Evolutionary conservation across 768 basidiomycete species (phyloP).

Genomic region (Amanita pseudoporphyria): DNA sequence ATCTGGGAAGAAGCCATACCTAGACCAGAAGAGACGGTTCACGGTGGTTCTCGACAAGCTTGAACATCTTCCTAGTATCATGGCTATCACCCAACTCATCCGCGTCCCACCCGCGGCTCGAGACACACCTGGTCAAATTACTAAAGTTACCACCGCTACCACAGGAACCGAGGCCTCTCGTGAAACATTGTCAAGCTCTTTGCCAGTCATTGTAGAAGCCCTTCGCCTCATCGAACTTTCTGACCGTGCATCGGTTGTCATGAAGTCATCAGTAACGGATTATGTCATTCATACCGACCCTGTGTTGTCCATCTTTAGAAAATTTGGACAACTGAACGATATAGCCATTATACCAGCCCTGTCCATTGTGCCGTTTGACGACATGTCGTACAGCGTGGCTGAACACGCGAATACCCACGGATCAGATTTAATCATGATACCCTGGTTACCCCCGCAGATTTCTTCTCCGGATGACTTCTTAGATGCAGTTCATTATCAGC

Average conservation of each 20-base stretch:
- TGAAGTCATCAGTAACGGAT: conserved; percentile 71
- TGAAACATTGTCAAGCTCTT: neutral
- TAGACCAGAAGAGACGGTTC: conserved; percentile 42
- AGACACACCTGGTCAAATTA: neutral
- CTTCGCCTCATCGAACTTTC: conserved; percentile 80
- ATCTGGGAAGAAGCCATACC: neutral
- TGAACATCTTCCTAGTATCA: conserved; percentile 82
- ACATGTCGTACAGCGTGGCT: conserved; percentile 57
- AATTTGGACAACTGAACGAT: conserved; percentile 66
- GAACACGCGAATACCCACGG: conserved; percentile 51
- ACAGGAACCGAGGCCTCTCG: neutral
- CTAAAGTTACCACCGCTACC: neutral
- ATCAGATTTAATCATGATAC: conserved; percentile 72
- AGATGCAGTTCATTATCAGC: conserved; percentile 8
- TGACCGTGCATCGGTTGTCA: conserved; percentile 81
- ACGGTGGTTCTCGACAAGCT: conserved; percentile 84
- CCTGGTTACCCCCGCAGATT: conserved; percentile 55
- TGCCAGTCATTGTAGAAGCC: conserved; percentile 33
- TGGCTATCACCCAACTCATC: conserved; percentile 83
- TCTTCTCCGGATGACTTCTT: conserved; percentile 11
- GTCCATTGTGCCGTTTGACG: conserved; percentile 69
- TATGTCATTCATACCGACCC: conserved; percentile 65
- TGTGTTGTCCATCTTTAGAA: conserved; percentile 61
- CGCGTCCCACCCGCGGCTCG: conserved; percentile 26
- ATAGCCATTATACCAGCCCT: conserved; percentile 56